Evolutionary conservation across 208 protist genomes (phyloP).

Genomic region (Leishmania mexicana): DNA sequence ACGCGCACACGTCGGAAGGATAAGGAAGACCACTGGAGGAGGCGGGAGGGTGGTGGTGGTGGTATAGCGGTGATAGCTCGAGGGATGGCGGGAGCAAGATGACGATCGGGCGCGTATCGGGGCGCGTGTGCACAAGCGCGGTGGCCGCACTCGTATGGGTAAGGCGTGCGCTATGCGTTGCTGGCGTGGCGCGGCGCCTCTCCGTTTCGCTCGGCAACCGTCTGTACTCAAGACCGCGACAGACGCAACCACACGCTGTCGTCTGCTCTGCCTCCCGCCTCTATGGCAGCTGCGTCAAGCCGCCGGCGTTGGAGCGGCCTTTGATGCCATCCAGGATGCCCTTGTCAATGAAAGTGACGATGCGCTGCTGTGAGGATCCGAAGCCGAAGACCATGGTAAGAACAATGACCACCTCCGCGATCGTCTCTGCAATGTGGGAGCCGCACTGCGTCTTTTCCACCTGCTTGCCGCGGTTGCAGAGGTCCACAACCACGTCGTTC

Average conservation of each 20-base stretch:
- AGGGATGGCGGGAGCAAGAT: neutral
- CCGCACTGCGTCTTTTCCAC: conserved; percentile 42
- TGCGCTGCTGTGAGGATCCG: conserved; percentile 82
- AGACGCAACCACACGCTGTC: neutral
- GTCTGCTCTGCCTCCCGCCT: neutral
- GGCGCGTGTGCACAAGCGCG: neutral
- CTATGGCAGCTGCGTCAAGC: conserved; percentile 73
- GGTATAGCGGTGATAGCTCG: neutral
- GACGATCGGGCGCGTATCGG: neutral
- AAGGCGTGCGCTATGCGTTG: neutral
- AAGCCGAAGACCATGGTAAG: conserved; percentile 71
- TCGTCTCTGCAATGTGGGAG: conserved; percentile 61
- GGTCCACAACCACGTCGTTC: conserved; percentile 73
- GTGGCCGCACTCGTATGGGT: neutral
- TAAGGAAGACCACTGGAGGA: neutral
- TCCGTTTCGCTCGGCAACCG: too few relatives aligned
- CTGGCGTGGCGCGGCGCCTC: neutral
- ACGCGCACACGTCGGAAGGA: neutral
- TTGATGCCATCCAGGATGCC: conserved; percentile 88
- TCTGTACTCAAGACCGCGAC: neutral
- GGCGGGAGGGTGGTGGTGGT: neutral
- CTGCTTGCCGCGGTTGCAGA: conserved; percentile 55
- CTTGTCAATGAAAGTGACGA: conserved; percentile 87
- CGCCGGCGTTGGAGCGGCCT: conserved; percentile 65
- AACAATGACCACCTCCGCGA: conserved; percentile 67